Conservation (phyloP, 73 alveolate genomes). For the Stentor roeselii region DNA sequence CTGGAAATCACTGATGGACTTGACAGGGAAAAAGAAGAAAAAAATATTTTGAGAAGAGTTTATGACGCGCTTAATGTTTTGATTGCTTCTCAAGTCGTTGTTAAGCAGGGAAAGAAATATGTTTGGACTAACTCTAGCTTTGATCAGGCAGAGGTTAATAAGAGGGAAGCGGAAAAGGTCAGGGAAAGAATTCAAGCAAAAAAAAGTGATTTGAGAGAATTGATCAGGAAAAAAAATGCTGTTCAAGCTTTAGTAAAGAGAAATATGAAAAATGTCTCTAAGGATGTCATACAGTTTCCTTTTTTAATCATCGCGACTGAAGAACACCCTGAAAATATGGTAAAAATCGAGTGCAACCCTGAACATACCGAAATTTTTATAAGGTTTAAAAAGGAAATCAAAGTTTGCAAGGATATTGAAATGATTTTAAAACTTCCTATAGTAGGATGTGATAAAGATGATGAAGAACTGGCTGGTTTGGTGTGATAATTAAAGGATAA, state of each 20-base stretch:
- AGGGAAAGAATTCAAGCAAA: neutral
- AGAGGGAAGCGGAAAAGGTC: neutral
- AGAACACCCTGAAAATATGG: neutral
- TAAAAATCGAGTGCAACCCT: neutral
- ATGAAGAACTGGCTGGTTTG: too few relatives aligned
- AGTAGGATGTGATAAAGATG: too few relatives aligned
- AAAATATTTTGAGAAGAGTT: constrained; percentile 84
- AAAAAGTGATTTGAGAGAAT: neutral
- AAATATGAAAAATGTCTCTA: neutral
- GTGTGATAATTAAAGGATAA: too few relatives aligned
- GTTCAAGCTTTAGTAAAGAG: neutral
- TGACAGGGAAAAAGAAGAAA: constrained; percentile 54
- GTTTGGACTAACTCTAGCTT: neutral
- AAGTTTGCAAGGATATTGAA: neutral
- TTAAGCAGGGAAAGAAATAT: constrained; percentile 58
- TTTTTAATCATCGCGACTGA: neutral
- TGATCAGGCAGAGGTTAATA: neutral
- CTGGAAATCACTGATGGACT: neutral
- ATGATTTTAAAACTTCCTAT: too few relatives aligned
- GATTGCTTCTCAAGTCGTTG: constrained; percentile 69
- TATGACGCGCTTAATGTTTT: constrained; percentile 90
- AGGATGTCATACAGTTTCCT: neutral
- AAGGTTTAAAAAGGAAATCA: neutral
- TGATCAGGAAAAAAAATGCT: neutral
- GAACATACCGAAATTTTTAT: neutral